These are phyloP conservation scores for Angophora floribunda DNA, from an alignment of 345 rosid species.

Conservation along the genomic window DNA sequence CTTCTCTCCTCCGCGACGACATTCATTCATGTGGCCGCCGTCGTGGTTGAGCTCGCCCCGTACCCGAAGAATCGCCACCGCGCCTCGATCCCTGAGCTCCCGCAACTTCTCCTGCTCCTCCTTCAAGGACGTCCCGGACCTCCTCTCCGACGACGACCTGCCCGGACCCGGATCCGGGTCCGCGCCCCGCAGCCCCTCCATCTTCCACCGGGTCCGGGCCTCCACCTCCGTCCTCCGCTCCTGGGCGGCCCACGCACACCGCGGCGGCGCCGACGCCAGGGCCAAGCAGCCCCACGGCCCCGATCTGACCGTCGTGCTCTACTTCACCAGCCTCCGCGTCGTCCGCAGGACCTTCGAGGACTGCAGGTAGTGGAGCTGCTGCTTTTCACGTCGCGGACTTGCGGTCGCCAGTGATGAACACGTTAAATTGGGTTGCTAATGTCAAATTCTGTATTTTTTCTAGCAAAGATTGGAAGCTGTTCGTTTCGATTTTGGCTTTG, in stretches of 20 bases:
- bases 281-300: not conserved
- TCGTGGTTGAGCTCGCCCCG: conserved; percentile 37
- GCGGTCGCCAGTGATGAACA: not conserved
- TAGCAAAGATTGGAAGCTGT: not conserved
- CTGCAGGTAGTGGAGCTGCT: not conserved
- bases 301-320: conserved; percentile 37
- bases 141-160: conserved; percentile 24
- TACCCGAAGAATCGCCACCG: not conserved
- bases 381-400: not conserved
- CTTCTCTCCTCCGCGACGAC: not conserved
- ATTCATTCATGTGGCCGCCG: conserved; percentile 26
- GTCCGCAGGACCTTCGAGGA: conserved; percentile 73
- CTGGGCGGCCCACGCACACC: conserved; percentile 7
- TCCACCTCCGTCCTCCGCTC: conserved; percentile 32
- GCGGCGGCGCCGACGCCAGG: conserved; percentile 9
- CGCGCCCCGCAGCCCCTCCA: conserved; percentile 14
- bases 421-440: not conserved
- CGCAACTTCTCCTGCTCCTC: conserved; percentile 37
- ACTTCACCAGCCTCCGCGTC: conserved; percentile 74
- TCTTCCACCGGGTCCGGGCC: conserved; percentile 59
- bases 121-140: conserved; percentile 37
- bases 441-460: not conserved
- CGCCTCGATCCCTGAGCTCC: conserved; percentile 1
- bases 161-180: conserved; percentile 2
- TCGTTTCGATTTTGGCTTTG: not conserved